A percentile compares a stretch with the other conserved stretches of the same genome.
These are phyloP conservation scores for Vinca minor DNA, from an alignment of 257 asterid genomes.

Conservation along the genomic window DNA sequence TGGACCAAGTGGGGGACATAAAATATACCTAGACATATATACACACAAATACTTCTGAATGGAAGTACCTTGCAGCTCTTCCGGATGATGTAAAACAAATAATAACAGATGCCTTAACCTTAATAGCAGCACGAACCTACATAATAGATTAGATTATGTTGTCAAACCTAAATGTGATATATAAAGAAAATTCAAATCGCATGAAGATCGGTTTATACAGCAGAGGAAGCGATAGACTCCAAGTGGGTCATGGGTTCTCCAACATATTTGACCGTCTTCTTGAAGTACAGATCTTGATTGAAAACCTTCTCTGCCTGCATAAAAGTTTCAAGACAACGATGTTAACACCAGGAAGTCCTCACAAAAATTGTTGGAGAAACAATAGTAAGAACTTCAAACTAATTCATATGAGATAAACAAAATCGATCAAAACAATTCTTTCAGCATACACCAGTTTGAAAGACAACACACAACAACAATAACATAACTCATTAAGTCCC, in stretches of 20 bases:
- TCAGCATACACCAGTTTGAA: too few relatives aligned
- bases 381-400: not conserved
- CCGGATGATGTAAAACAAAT: slow-evolving; percentile 94
- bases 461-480: too few relatives aligned
- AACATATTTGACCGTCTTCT: slow-evolving; percentile 80
- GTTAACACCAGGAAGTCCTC: not conserved
- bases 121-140: slow-evolving; percentile 90
- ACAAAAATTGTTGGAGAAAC: not conserved
- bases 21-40: not conserved
- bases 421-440: not conserved
- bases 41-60: not conserved
- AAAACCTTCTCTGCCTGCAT: slow-evolving; percentile 82
- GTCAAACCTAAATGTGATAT: slow-evolving; percentile 2
- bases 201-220: slow-evolving; percentile 35
- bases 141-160: slow-evolving; percentile 11
- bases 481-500: too few relatives aligned
- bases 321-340: too few relatives aligned
- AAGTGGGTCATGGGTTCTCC: slow-evolving; percentile 93
- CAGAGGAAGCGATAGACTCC: slow-evolving; percentile 93
- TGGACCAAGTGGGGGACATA: not conserved
- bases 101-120: slow-evolving; percentile 89
- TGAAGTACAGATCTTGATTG: slow-evolving; percentile 84
- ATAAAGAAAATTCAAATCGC: slow-evolving; percentile 3
- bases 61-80: slow-evolving; percentile 76
- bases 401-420: not conserved